Conservation (phyloP, 176 grass and related monocot genomes). For the Oryza punctata region DNA sequence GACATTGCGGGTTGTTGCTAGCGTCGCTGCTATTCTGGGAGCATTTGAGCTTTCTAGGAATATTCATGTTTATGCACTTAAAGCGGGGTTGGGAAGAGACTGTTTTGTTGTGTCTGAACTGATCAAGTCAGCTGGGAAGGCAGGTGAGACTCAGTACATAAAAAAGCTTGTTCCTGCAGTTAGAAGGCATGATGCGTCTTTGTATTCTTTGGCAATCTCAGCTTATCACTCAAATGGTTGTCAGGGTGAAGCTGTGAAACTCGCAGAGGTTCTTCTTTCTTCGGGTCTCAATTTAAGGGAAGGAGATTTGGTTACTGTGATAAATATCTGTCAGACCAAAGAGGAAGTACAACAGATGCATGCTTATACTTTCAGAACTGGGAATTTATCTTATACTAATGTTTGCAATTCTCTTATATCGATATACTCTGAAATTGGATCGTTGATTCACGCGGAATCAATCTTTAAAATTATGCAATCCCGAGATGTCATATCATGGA, state of each 20-base stretch:
- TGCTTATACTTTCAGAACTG: constrained; percentile 64
- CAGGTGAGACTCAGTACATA: constrained; percentile 69
- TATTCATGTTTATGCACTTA: constrained; percentile 79
- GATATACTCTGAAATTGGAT: constrained; percentile 64
- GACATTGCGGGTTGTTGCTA: constrained; percentile 66
- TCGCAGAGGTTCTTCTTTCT: constrained; percentile 66
- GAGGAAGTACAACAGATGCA: constrained; percentile 79
- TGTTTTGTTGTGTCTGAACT: constrained; percentile 77
- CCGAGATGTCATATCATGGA: constrained; percentile 81
- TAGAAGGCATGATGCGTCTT: constrained; percentile 56
- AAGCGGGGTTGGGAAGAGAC: constrained; percentile 68
- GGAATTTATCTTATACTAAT: constrained; percentile 56
- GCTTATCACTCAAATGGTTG: constrained; percentile 63
- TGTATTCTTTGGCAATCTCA: constrained; percentile 80
- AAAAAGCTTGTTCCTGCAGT: constrained; percentile 59
- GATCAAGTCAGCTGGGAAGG: constrained; percentile 62
- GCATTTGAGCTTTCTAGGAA: constrained; percentile 65
- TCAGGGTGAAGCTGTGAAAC: constrained; percentile 58
- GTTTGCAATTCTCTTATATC: constrained; percentile 88
- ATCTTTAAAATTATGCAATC: constrained; percentile 52
- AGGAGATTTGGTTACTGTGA: constrained; percentile 68
- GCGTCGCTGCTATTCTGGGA: constrained; percentile 53
- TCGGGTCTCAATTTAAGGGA: constrained; percentile 63
- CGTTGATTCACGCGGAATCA: constrained; percentile 43
- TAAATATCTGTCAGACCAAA: constrained; percentile 62